Evolutionary conservation across 225 moss, liverwort and hornwort genomes (phyloP), one percentile per base, ranked within the genome.

Genomic region (Polytrichum commune): DNA sequence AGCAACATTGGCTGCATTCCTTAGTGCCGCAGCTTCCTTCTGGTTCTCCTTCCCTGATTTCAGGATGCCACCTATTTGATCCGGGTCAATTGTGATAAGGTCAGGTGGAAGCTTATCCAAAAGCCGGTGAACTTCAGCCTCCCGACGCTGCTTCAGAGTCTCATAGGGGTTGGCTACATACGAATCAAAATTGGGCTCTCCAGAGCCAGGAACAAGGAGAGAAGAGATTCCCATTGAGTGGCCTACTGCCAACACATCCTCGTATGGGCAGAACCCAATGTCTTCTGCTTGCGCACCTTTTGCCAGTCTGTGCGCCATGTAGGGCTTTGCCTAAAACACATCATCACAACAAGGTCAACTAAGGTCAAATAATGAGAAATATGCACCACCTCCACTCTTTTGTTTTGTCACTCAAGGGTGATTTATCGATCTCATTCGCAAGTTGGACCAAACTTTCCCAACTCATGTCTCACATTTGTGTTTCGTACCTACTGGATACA

Each of bases 61-160:
- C 27, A 81, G 78, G 8, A 98, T 73, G 38, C 92, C 83, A 76
- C 94, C 97, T 30, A 98, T 86, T 63, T 90, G 81, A 60, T 87
- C 83, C 18, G 97, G 97, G 78, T 98, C 91, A 63, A 98, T 80
- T 1, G 95, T 80, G 56, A 98, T 93, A 64, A 94, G 88, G 72
- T 92, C 94, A 53, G 97, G 88, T 61, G 91, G 92, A 55, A 98
- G 69, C 82, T 98, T 98, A 74, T 98, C 91, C n/a, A 98, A 76
- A 26, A 98, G 80, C 58, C 85, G 89, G 62, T 95, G 90, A 27
- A 98, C 87, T 79, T 95, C 97, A 1, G 85, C 81, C 74, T 98
- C 97, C 64, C 94, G 85, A 5, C 94, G 88, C 76, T 97, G 97
- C 72, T 94, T 92, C 81, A 88, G 67, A 8, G 76, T 97, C 76